A percentile compares a stretch with the other conserved stretches of the same genome.
These are phyloP conservation scores for Sugiyamaella japonica DNA, from an alignment of 1,139 yeast genomes.

Conservation along the genomic window DNA sequence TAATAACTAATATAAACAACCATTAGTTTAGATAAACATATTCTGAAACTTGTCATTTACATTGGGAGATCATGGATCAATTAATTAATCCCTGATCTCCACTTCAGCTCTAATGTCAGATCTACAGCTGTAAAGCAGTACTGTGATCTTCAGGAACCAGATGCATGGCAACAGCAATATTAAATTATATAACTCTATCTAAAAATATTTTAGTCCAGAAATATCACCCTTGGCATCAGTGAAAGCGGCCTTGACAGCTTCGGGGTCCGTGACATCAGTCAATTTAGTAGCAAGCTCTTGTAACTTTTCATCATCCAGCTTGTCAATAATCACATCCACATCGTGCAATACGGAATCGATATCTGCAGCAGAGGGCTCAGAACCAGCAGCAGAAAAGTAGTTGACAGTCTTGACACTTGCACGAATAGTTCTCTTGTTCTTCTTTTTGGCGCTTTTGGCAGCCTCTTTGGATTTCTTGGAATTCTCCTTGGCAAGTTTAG, in stretches of 20 bases:
- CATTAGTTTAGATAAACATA: too few species aligned
- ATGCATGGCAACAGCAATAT: too few species aligned
- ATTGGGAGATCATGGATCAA: too few species aligned
- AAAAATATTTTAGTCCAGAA: constrained; percentile 28
- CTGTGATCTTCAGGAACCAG: too few species aligned
- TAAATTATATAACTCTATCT: neutral
- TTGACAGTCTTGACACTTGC: constrained; percentile 76
- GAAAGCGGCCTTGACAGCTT: constrained; percentile 54
- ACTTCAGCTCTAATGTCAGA: too few species aligned
- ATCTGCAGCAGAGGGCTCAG: constrained; percentile 64
- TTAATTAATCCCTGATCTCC: too few species aligned
- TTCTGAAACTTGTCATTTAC: too few species aligned
- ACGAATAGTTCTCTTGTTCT: constrained; percentile 93
- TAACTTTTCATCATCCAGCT: constrained; percentile 74
- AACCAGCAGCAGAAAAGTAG: constrained; percentile 74
- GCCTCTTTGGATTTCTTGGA: constrained; percentile 95
- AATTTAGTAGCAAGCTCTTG: constrained; percentile 66
- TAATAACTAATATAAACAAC: too few species aligned
- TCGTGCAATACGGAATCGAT: constrained; percentile 52
- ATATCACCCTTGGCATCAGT: constrained; percentile 47
- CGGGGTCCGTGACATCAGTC: constrained; percentile 49
- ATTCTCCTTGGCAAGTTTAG: constrained; percentile 57
- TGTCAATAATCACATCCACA: constrained; percentile 72
- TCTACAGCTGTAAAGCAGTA: too few species aligned
- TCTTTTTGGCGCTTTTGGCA: constrained; percentile 95